Conservation (phyloP, 2,329 filamentous ascomycete species). For the Verticillium zaregamsianum region DNA sequence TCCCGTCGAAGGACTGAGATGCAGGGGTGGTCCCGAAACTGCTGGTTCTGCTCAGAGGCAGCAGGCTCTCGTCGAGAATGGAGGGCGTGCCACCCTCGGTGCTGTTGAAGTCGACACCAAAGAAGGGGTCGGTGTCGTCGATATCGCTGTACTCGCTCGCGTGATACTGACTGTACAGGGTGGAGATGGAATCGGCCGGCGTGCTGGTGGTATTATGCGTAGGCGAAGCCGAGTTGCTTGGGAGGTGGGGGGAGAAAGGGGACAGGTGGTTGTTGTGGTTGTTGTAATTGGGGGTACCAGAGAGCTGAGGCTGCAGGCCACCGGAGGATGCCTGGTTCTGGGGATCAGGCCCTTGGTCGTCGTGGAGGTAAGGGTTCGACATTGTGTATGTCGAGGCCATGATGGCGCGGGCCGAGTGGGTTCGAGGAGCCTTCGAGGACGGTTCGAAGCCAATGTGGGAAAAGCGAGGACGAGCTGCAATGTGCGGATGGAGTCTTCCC, state of each 20-base stretch:
- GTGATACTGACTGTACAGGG: conserved; percentile 40
- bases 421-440: background rate
- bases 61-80: conserved; percentile 35
- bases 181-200: conserved; percentile 45
- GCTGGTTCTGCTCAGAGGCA: conserved; percentile 11
- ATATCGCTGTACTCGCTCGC: conserved; percentile 44
- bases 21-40: conserved; percentile 11
- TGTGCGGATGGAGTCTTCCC: background rate
- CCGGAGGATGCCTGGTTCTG: conserved; percentile 22
- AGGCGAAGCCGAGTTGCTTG: conserved; percentile 35
- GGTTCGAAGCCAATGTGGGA: background rate
- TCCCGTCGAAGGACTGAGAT: conserved; percentile 2
- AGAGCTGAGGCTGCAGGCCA: conserved; percentile 15
- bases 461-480: background rate
- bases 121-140: conserved; percentile 45
- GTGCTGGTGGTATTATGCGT: conserved; percentile 34
- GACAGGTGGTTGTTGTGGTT: conserved; percentile 35
- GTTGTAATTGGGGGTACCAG: conserved; percentile 28
- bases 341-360: conserved; percentile 24
- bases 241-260: conserved; percentile 37
- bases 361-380: conserved; percentile 34
- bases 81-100: conserved; percentile 35
- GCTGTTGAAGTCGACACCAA: conserved; percentile 43
- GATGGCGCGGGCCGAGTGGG: conserved; percentile 8
- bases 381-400: conserved; percentile 42